phyloP scores from a whole-genome alignment of 2,329 filamentous ascomycete species.

The Penicillium thymicola region DNA sequence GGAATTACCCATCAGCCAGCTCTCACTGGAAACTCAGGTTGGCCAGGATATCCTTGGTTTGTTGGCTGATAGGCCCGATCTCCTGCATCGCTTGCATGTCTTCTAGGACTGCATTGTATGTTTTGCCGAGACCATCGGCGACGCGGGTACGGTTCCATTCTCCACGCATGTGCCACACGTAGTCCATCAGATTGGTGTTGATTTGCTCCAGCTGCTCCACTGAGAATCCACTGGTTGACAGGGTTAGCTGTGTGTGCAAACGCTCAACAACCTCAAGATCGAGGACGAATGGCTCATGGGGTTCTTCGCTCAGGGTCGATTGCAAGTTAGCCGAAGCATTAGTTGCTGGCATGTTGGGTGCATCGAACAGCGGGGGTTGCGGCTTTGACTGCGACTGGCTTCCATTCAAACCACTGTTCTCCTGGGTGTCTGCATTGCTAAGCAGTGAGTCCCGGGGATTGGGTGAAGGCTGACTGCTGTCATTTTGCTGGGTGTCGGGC shows the following conservation, averaged over 20 bases:
- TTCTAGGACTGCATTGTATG: constrained; percentile 67
- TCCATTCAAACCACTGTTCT: constrained; percentile 29
- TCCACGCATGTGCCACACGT: constrained; percentile 73
- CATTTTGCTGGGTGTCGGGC: constrained; percentile 61
- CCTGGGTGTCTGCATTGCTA: constrained; percentile 24
- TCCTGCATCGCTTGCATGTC: constrained; percentile 57
- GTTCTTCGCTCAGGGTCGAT: constrained; percentile 34
- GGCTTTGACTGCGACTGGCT: constrained; percentile 41
- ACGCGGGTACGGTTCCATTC: constrained; percentile 84
- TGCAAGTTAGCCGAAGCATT: constrained; percentile 30
- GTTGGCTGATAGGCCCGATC: constrained; percentile 35
- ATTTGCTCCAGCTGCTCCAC: constrained; percentile 96
- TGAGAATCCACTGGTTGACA: constrained; percentile 69
- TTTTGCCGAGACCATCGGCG: constrained; percentile 57
- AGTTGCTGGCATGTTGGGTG: constrained; percentile 26
- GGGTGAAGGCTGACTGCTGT: constrained; percentile 34
- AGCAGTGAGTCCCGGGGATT: constrained; percentile 25
- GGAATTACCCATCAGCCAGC: neutral
- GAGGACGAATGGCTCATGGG: constrained; percentile 34
- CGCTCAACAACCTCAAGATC: constrained; percentile 52
- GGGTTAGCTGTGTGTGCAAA: constrained; percentile 63
- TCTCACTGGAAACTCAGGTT: constrained; percentile 17
- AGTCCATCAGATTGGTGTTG: constrained; percentile 84
- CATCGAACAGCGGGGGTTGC: constrained; percentile 41
- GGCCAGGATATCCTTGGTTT: constrained; percentile 32